Evolutionary conservation across 148 eudicot species (phyloP), one percentile per base, ranked within the genome.

Genomic region (Vaccinium myrtillus): DNA sequence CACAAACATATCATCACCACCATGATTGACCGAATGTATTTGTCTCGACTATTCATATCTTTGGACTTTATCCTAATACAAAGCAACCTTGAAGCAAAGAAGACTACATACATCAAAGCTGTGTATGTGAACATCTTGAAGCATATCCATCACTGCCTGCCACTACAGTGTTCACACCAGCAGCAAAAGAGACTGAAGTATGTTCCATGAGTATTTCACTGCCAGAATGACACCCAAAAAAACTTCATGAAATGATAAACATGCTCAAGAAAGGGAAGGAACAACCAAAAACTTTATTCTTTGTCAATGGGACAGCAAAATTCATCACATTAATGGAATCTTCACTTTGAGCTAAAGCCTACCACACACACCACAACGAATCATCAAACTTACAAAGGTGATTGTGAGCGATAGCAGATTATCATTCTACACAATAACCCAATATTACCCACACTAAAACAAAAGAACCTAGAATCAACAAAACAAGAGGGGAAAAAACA

Each of bases 341-440:
- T 69, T 39, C 69, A 83, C 86, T 48, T 65, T 36, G 30, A 56
- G 23, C 69, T 59, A 87, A 75, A 85, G 6, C 78, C 75, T 81
- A 36, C 51, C 25, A 77, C 77, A 76, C 87, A 80, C 87, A 79
- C 89, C 78, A 81, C 79, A 75, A 89, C 43, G 83, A 87, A 86
- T 83, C 85, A 80, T 53, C 51, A 58, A 58, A 56, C 27, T 21
- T 18, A 32, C n/a, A 80, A 80, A 21, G 14, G 65, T 39, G 49
- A 74, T 73, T 84, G 85, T 80, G 76, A 58, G 78, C 75, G 86
- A 83, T 85, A 63, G 83, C 77, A 74, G 79, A 89, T 83, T 78
- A 79, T 87, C 58, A 86, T 90, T 76, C 74, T 88, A 87, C 88
- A 87, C 88, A 85, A 84, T 71, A 86, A 83, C 77, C 75, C 84